Evolutionary conservation across 129 eudicot genomes (phyloP).

Genomic region (Chrysanthemum lavandulifolium): DNA sequence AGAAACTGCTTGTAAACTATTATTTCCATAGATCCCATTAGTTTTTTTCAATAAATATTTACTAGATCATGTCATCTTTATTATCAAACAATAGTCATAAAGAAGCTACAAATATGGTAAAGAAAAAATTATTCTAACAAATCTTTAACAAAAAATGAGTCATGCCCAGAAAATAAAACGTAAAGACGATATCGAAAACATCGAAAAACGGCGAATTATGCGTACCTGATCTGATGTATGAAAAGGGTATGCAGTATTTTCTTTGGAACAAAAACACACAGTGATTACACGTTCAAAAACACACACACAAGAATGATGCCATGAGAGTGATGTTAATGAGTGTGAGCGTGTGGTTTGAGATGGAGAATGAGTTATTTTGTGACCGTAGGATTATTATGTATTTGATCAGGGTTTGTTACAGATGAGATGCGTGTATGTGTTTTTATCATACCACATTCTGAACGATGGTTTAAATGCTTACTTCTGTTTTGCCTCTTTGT

Average conservation of each 20-base stretch:
- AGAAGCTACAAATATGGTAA: constrained; percentile 14
- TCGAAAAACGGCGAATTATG: constrained; percentile 14
- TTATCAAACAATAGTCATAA: constrained; percentile 10
- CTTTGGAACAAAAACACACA: too few relatives aligned
- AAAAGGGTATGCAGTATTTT: not conserved
- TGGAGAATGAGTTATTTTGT: constrained; percentile 16
- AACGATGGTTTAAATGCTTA: constrained; percentile 29
- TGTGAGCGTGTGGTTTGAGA: constrained; percentile 28
- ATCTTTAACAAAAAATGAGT: not conserved
- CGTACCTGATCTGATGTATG: constrained; percentile 18
- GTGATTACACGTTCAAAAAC: not conserved
- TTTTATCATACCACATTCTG: constrained; percentile 1
- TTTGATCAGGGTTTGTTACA: constrained; percentile 24
- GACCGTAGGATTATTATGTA: constrained; percentile 35
- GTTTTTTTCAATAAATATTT: not conserved
- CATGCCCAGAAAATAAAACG: constrained; percentile 27
- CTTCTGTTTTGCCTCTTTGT: constrained; percentile 48
- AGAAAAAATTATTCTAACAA: constrained; percentile 19
- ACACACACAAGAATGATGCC: constrained; percentile 8
- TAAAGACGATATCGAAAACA: not conserved
- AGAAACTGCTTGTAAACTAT: constrained; percentile 30
- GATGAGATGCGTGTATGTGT: not conserved
- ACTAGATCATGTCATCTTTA: constrained; percentile 16
- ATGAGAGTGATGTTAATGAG: not conserved
- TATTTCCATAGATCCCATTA: constrained; percentile 37